Evolutionary conservation across 2,329 filamentous ascomycete species (phyloP).

Genomic region (Hortaea werneckii): DNA sequence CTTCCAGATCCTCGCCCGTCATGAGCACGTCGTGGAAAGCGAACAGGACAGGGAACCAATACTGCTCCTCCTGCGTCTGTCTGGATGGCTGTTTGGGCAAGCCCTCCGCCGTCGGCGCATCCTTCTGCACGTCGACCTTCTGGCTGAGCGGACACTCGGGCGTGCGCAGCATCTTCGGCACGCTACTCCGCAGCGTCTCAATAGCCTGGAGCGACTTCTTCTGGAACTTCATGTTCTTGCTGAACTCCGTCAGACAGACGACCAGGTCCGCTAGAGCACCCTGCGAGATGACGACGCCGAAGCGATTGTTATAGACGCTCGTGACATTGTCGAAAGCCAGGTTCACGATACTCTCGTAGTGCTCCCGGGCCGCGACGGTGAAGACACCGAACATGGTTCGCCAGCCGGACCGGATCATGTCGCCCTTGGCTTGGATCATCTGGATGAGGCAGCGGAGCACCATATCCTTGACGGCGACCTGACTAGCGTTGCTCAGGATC

Average conservation of each 20-base stretch:
- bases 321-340: constrained; percentile 95
- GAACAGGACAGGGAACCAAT: constrained; percentile 97
- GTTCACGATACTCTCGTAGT: constrained; percentile 90
- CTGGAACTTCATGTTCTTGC: constrained; percentile 96
- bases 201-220: constrained; percentile 97
- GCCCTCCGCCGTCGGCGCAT: constrained; percentile 32
- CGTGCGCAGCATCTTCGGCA: constrained; percentile 88
- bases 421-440: constrained; percentile 94
- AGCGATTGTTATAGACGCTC: constrained; percentile 89
- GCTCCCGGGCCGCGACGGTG: constrained; percentile 85
- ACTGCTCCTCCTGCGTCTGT: constrained; percentile 90
- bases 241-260: constrained; percentile 94
- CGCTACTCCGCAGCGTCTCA: constrained; percentile 85
- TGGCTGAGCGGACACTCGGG: constrained; percentile 87
- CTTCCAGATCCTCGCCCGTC: constrained; percentile 97
- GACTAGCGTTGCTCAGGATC: constrained; percentile 85
- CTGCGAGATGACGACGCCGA: constrained; percentile 91
- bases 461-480: constrained; percentile 94
- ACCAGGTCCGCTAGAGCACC: constrained; percentile 94
- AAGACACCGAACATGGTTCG: constrained; percentile 99
- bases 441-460: constrained; percentile 91
- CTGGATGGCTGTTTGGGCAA: constrained; percentile 56
- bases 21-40: constrained; percentile 98
- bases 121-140: constrained; percentile 37
- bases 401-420: constrained; percentile 97